Percentiles rank a stretch among this genome's conserved stretches.
These are phyloP conservation scores for Gracilariopsis chorda DNA, from an alignment of 23 red algal species.

Conservation along the genomic window DNA sequence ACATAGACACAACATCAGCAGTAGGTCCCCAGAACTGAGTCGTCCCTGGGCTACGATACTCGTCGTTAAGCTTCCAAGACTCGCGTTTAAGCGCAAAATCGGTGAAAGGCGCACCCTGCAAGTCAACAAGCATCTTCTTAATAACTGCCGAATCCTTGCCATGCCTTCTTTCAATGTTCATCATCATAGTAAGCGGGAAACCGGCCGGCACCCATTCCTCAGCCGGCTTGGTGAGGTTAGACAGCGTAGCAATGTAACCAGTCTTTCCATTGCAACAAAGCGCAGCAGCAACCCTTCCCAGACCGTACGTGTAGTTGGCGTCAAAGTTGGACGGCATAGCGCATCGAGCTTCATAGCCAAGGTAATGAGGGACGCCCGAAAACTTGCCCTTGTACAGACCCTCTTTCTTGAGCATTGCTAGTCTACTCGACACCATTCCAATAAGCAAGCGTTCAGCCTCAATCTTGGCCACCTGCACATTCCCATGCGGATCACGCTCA, in stretches of 20 bases:
- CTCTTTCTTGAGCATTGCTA: constrained; percentile 72
- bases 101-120: constrained; percentile 79
- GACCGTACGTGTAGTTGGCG: constrained; percentile 91
- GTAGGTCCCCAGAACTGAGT: constrained; percentile 80
- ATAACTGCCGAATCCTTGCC: constrained; percentile 92
- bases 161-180: constrained; percentile 95
- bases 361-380: constrained; percentile 80
- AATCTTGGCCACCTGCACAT: constrained; percentile 96
- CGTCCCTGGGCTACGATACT: constrained; percentile 88
- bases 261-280: constrained; percentile 80
- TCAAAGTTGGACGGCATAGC: constrained; percentile 96
- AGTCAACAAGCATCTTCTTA: constrained; percentile 87
- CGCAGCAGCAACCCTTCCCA: constrained; percentile 85
- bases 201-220: constrained; percentile 90
- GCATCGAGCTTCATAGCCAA: constrained; percentile 96
- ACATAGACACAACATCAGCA: constrained; percentile 69
- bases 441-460: constrained; percentile 94
- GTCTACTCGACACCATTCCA: constrained; percentile 71
- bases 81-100: constrained; percentile 67
- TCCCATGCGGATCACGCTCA: constrained; percentile 97
- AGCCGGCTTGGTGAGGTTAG: constrained; percentile 65
- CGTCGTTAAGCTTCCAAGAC: constrained; percentile 80
- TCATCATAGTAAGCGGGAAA: constrained; percentile 97
- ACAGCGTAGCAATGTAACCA: constrained; percentile 81
- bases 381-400: constrained; percentile 66